A percentile compares a stretch with the other conserved stretches of the same genome.
These are phyloP conservation scores for Baudoinia panamericana DNA, from an alignment of 495 filamentous ascomycete genomes.

Conservation along the genomic window DNA sequence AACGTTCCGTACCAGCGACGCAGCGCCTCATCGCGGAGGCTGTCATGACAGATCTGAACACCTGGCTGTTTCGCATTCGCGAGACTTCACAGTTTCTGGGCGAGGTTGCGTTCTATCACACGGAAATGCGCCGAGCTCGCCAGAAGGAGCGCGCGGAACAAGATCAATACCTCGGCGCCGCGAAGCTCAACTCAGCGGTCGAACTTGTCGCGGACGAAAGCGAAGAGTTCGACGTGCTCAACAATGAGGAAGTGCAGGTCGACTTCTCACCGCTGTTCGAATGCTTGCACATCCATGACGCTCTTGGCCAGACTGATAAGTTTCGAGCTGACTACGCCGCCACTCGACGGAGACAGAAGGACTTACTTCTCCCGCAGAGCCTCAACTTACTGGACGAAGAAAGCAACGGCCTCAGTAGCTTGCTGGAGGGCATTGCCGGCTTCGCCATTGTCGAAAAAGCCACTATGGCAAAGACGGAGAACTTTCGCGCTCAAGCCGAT, in stretches of 20 bases:
- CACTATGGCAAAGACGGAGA: constrained; percentile 74
- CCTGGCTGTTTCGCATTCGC: constrained; percentile 90
- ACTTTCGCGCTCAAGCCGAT: constrained; percentile 70
- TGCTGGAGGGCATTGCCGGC: constrained; percentile 85
- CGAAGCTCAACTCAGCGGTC: constrained; percentile 90
- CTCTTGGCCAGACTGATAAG: constrained; percentile 79
- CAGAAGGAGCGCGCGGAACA: constrained; percentile 68
- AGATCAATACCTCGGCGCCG: constrained; percentile 56
- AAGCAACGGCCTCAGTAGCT: constrained; percentile 59
- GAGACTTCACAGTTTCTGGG: constrained; percentile 92
- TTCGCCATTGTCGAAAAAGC: constrained; percentile 94
- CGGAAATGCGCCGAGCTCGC: constrained; percentile 68
- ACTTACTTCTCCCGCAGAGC: constrained; percentile 63
- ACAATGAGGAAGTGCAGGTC: constrained; percentile 86
- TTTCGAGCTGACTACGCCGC: constrained; percentile 83
- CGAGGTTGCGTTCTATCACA: constrained; percentile 94
- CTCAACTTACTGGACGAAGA: constrained; percentile 62
- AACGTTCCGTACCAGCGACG: constrained; percentile 83
- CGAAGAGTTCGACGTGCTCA: constrained; percentile 85
- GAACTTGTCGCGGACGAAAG: constrained; percentile 89
- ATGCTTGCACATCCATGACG: constrained; percentile 91
- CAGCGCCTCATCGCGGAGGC: constrained; percentile 88
- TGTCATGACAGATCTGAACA: constrained; percentile 94
- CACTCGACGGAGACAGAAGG: constrained; percentile 81
- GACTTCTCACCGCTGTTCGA: constrained; percentile 94